Conservation (phyloP, 768 basidiomycete genomes). For the Steccherinum ochraceum region DNA sequence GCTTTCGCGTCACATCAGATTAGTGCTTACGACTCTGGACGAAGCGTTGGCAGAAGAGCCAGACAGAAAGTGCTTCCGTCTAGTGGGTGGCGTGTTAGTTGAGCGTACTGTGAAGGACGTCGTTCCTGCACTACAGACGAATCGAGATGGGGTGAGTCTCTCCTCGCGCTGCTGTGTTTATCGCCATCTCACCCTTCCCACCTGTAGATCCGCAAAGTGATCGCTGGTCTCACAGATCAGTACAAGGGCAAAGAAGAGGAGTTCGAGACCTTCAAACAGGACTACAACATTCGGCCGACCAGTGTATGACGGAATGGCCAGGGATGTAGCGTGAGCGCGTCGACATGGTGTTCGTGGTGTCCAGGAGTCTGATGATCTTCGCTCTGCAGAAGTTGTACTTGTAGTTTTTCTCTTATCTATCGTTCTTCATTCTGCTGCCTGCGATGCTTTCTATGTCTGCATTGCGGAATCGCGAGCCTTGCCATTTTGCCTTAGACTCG, state of each 20-base stretch:
- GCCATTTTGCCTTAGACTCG: too few species aligned
- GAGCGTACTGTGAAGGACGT: slow-evolving; percentile 96
- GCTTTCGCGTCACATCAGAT: slow-evolving; percentile 35
- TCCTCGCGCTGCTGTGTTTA: not conserved
- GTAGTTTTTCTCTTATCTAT: too few species aligned
- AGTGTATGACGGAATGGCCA: not conserved
- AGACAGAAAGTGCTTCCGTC: slow-evolving; percentile 89
- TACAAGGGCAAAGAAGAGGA: slow-evolving; percentile 87
- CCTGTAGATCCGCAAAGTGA: slow-evolving; percentile 72
- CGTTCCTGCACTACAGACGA: slow-evolving; percentile 84
- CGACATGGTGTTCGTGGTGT: not conserved
- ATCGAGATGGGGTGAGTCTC: slow-evolving; percentile 70
- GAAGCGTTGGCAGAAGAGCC: slow-evolving; percentile 82
- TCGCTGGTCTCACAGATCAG: slow-evolving; percentile 72
- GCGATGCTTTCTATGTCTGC: too few species aligned
- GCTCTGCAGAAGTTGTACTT: not conserved
- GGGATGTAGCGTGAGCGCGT: too few species aligned
- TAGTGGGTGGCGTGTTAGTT: slow-evolving; percentile 93
- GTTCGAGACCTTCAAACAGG: slow-evolving; percentile 71
- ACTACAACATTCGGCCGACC: slow-evolving; percentile 63
- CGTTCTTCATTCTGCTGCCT: too few species aligned
- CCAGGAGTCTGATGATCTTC: not conserved
- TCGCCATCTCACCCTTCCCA: slow-evolving; percentile 10
- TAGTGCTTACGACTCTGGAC: slow-evolving; percentile 83
- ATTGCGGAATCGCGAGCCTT: too few species aligned